A percentile compares a stretch with the other conserved stretches of the same genome.
Conservation (phyloP, 257 asterid species). For the Coffea eugenioides region DNA sequence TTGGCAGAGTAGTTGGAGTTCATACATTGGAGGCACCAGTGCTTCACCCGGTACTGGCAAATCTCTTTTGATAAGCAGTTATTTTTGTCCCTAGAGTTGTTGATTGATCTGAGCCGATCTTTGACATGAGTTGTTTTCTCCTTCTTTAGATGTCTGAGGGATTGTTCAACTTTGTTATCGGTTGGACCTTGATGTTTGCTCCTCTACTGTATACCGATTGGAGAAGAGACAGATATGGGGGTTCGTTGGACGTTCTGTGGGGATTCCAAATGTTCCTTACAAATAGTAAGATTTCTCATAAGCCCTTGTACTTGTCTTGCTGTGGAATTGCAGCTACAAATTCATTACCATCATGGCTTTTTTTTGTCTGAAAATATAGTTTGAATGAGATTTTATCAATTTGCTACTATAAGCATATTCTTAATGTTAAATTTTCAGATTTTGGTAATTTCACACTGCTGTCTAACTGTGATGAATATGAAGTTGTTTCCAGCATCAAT, state of each 20-base stretch:
- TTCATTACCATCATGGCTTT: neutral
- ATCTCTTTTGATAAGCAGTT: neutral
- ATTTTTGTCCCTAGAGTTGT: neutral
- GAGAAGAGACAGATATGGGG: slow-evolving; percentile 64
- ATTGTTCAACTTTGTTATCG: slow-evolving; percentile 88
- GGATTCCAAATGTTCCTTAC: slow-evolving; percentile 92
- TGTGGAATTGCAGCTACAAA: neutral
- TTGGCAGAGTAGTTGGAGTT: slow-evolving; percentile 94
- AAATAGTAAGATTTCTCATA: slow-evolving; percentile 58
- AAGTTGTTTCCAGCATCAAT: neutral
- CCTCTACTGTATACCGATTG: slow-evolving; percentile 86
- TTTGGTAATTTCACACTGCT: neutral
- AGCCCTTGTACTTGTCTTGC: slow-evolving; percentile 3
- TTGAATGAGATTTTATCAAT: neutral
- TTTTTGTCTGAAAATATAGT: neutral
- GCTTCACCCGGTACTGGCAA: slow-evolving; percentile 59
- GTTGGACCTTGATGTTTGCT: slow-evolving; percentile 88
- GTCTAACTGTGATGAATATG: neutral
- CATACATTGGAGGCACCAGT: slow-evolving; percentile 80
- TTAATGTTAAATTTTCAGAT: neutral
- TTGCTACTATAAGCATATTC: neutral
- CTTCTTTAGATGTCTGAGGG: slow-evolving; percentile 83
- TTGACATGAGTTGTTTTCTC: slow-evolving; percentile 11
- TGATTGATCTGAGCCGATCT: slow-evolving; percentile 10
- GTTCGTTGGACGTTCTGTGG: slow-evolving; percentile 82